A percentile compares a stretch with the other conserved stretches of the same genome.
Evolutionary conservation across 179 eudicot species (phyloP).

Genomic region (Sideroxylon spinosum): DNA sequence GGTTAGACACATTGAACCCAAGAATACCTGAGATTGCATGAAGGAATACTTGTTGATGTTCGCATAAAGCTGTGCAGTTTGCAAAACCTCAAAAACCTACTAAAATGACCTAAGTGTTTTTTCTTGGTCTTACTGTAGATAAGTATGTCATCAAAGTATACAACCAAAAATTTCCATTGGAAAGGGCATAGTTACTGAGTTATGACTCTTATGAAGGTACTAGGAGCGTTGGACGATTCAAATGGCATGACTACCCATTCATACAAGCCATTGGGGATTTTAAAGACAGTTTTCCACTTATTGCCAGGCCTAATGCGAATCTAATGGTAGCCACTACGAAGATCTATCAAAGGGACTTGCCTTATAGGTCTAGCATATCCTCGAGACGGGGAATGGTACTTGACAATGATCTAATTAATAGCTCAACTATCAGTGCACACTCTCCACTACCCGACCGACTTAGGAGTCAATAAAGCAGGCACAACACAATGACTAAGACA

Average conservation of each 20-base stretch:
- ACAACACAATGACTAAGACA: not conserved
- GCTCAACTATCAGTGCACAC: not conserved
- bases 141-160: not conserved
- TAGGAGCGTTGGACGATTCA: not conserved
- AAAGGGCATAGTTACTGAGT: not conserved
- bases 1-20: not conserved
- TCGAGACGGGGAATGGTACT: not conserved
- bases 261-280: not conserved
- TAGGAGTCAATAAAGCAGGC: slow-evolving; percentile 1
- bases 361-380: not conserved
- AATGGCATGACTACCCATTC: not conserved
- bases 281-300: slow-evolving; percentile 9
- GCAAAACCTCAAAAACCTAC: not conserved
- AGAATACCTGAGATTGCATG: not conserved
- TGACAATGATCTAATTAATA: slow-evolving; percentile 1
- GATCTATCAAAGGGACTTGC: not conserved
- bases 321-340: slow-evolving; percentile 5
- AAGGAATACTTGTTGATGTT: not conserved
- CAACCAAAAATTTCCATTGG: too few species aligned
- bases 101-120: not conserved
- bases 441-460: not conserved
- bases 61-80: not conserved
- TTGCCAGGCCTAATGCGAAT: not conserved
- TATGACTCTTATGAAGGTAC: slow-evolving; percentile 1
- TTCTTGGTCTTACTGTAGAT: not conserved